These are phyloP conservation scores for Cyclostephanos tholiformis DNA, from an alignment of 108 stramenopile genomes.

Conservation along the genomic window DNA sequence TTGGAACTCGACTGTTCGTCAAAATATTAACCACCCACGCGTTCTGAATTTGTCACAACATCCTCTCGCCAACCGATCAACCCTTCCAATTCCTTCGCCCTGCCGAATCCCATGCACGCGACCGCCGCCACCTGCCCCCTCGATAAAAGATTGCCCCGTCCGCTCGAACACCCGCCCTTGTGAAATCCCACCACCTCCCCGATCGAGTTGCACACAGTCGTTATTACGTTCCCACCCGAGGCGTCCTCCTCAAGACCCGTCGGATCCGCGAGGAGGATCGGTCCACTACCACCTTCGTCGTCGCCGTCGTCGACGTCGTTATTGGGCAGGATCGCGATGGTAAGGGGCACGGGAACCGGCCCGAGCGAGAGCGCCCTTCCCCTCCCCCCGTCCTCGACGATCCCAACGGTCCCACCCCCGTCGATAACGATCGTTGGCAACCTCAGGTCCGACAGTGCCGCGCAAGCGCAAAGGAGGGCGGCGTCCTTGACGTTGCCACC, in stretches of 20 bases:
- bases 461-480: constrained; percentile 61
- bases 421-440: constrained; percentile 59
- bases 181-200: constrained; percentile 37
- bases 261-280: constrained; percentile 39
- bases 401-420: constrained; percentile 28
- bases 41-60: no score
- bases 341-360: constrained; percentile 36
- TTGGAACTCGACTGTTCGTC: no score
- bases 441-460: constrained; percentile 69
- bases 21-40: no score
- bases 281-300: background rate
- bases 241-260: constrained; percentile 48
- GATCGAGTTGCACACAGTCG: constrained; percentile 39
- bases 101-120: constrained; percentile 32
- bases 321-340: constrained; percentile 39
- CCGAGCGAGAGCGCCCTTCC: constrained; percentile 43
- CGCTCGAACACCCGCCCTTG: constrained; percentile 46
- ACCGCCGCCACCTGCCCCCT: constrained; percentile 37
- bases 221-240: constrained; percentile 32
- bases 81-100: constrained; percentile 42
- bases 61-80: constrained; percentile 16
- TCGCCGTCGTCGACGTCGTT: background rate
- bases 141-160: constrained; percentile 30
- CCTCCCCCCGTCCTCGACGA: constrained; percentile 20
- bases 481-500: constrained; percentile 73